Conservation (phyloP, 805 yeast genomes). For the Yamadazyma kitorensis region DNA sequence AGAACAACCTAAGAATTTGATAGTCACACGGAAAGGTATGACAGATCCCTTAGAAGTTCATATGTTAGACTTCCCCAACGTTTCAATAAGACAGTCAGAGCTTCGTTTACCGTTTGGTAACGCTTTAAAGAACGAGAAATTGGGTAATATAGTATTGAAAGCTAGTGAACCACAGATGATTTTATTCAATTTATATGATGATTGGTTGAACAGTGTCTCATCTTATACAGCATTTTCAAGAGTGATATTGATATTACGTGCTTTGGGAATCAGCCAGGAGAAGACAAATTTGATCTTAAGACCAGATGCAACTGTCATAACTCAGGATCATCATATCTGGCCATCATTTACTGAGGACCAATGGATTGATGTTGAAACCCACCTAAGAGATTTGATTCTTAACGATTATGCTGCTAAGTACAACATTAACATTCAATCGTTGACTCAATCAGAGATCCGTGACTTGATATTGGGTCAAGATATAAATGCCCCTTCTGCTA, state of each 20-base stretch:
- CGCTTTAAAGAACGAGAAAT: slow-evolving; percentile 75
- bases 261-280: slow-evolving; percentile 73
- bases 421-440: slow-evolving; percentile 78
- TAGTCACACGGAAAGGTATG: slow-evolving; percentile 87
- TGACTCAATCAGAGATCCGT: slow-evolving; percentile 91
- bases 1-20: slow-evolving; percentile 91
- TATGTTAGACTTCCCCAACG: slow-evolving; percentile 94
- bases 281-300: slow-evolving; percentile 70
- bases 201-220: slow-evolving; percentile 83
- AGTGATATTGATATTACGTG: slow-evolving; percentile 76
- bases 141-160: slow-evolving; percentile 72
- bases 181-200: slow-evolving; percentile 86
- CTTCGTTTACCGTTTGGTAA: slow-evolving; percentile 86
- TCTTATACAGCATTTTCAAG: slow-evolving; percentile 94
- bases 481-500: slow-evolving; percentile 82
- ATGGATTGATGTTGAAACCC: slow-evolving; percentile 88
- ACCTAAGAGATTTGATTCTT: slow-evolving; percentile 82
- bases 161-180: slow-evolving; percentile 95
- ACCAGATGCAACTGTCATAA: slow-evolving; percentile 67
- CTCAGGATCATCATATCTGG: slow-evolving; percentile 87
- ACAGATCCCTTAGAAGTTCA: slow-evolving; percentile 94
- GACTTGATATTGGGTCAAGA: slow-evolving; percentile 95
- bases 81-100: slow-evolving; percentile 85
- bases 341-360: slow-evolving; percentile 85
- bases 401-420: slow-evolving; percentile 82